A percentile compares a stretch with the other conserved stretches of the same genome.
These are phyloP conservation scores for Climacium dendroides DNA, from an alignment of 225 moss, liverwort and hornwort genomes.

Conservation along the genomic window DNA sequence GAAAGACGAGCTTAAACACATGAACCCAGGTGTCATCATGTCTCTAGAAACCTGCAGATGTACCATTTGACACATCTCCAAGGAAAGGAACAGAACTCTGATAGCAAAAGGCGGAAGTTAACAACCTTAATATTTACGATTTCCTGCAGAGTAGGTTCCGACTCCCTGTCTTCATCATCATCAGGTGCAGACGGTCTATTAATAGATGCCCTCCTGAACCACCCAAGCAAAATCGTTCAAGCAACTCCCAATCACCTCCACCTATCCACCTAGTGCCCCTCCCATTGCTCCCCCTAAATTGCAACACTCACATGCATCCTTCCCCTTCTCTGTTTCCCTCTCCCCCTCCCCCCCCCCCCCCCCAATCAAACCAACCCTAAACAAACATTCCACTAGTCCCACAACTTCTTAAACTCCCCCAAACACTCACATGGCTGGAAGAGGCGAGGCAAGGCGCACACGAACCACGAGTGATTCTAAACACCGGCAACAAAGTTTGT, in stretches of 20 bases:
- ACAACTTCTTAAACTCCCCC: not conserved
- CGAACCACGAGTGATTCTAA: not conserved
- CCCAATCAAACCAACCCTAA: not conserved
- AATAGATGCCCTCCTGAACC: constrained; percentile 76
- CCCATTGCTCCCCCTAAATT: not conserved
- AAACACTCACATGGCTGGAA: constrained; percentile 25
- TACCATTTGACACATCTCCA: not conserved
- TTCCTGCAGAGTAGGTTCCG: not conserved
- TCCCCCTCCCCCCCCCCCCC: not conserved
- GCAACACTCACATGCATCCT: not conserved
- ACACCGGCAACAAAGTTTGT: not conserved
- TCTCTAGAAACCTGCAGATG: not conserved
- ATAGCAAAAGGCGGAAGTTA: not conserved
- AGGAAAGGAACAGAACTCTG: not conserved
- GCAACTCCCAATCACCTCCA: not conserved
- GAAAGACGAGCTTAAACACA: not conserved
- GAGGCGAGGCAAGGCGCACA: not conserved
- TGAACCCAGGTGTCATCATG: not conserved
- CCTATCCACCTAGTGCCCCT: not conserved
- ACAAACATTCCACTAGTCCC: not conserved
- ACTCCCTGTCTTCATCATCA: constrained; percentile 71
- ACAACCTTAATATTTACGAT: not conserved
- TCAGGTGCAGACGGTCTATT: constrained; percentile 85
- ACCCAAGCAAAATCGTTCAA: not conserved
- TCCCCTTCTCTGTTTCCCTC: not conserved